Conservation (phyloP, 306 rosid species). For the Elaeagnus macrophylla region DNA sequence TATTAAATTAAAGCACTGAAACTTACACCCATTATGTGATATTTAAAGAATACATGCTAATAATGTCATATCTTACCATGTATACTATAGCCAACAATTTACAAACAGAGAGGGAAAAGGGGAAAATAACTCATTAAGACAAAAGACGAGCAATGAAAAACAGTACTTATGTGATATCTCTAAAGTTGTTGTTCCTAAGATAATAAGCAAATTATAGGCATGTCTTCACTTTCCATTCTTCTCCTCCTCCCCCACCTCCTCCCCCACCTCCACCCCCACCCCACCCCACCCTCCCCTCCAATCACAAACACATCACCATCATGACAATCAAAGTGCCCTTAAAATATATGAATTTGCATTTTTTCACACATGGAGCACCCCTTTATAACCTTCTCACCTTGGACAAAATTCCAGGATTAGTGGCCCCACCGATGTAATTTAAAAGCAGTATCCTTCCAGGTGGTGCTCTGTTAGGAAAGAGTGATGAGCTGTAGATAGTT, state of each 20-base stretch:
- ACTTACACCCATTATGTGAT: not conserved
- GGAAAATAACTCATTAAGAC: no score
- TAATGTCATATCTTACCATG: no score
- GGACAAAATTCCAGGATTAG: constrained; percentile 70
- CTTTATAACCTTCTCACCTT: constrained; percentile 41
- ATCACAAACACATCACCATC: not conserved
- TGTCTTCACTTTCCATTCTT: not conserved
- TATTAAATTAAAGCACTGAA: not conserved
- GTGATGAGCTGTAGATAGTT: constrained; percentile 95
- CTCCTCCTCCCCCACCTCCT: not conserved
- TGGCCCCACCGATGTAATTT: constrained; percentile 98
- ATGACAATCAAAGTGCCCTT: constrained; percentile 14
- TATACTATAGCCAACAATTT: no score
- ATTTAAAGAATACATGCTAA: not conserved
- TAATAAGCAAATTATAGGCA: not conserved
- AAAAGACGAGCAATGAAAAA: no score
- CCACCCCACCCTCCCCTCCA: not conserved
- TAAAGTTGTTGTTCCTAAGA: no score
- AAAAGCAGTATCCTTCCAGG: constrained; percentile 82
- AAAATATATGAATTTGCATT: not conserved
- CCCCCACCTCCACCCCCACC: not conserved
- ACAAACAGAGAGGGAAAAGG: no score
- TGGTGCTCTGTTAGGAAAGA: constrained; percentile 91
- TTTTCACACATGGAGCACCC: constrained; percentile 15
- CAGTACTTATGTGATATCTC: no score